These are phyloP conservation scores for Trypanosoma cruzi DNA, from an alignment of 208 protist genomes.

Conservation along the genomic window DNA sequence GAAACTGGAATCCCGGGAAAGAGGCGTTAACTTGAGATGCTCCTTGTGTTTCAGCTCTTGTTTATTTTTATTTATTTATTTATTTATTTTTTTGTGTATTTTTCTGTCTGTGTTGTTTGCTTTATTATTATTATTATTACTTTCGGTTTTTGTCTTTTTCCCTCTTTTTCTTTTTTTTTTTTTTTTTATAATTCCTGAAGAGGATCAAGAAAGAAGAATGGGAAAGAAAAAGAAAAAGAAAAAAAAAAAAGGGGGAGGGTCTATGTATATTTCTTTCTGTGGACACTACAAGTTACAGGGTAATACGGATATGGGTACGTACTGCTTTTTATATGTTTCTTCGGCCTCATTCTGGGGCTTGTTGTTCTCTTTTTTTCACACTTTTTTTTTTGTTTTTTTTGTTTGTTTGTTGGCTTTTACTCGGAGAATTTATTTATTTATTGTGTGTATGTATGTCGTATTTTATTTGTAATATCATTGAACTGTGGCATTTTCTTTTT, in stretches of 20 bases:
- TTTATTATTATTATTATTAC: background rate
- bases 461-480: conserved; percentile 3
- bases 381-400: background rate
- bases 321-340: too few relatives aligned
- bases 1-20: background rate
- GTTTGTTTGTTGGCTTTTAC: background rate
- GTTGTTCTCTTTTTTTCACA: too few relatives aligned
- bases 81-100: background rate
- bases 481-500: conserved; percentile 13
- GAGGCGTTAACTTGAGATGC: background rate
- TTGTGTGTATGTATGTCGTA: background rate
- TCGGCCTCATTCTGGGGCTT: too few relatives aligned
- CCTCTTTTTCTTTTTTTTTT: conserved; percentile 6
- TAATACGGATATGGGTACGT: too few relatives aligned
- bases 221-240: too few relatives aligned
- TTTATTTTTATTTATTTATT: background rate
- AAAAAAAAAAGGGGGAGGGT: too few relatives aligned
- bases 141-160: conserved; percentile 1
- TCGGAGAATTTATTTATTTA: too few relatives aligned
- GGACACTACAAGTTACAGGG: too few relatives aligned
- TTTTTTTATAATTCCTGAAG: too few relatives aligned
- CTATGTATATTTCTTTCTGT: too few relatives aligned
- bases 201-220: too few relatives aligned
- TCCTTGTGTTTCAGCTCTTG: background rate
- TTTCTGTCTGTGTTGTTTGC: background rate